A percentile compares a stretch with the other conserved stretches of the same genome.
Conservation (phyloP, 768 basidiomycete genomes). For the Serendipita sp. region DNA sequence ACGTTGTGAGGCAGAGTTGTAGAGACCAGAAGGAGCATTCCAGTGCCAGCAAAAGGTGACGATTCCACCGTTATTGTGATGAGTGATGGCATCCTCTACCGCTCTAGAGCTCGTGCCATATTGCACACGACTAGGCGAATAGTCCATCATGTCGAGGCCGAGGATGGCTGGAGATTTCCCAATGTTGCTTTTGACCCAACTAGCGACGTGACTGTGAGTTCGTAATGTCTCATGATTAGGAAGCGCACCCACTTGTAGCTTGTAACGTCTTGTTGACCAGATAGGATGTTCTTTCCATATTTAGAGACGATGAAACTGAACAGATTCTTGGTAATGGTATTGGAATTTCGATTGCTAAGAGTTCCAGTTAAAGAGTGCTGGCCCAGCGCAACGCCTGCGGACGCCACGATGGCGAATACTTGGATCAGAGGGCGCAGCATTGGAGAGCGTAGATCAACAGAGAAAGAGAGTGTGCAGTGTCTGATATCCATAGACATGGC, state of each 20-base stretch:
- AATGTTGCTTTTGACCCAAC: constrained; percentile 8
- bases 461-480: no score
- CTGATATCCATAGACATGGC: no score
- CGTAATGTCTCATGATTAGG: neutral
- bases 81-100: constrained; percentile 9
- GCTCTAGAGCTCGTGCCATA: constrained; percentile 1
- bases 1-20: neutral
- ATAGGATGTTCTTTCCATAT: constrained; percentile 9
- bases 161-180: constrained; percentile 9
- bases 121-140: constrained; percentile 6
- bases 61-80: constrained; percentile 7
- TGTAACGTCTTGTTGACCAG: constrained; percentile 8
- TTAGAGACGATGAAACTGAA: neutral
- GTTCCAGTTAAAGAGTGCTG: no score
- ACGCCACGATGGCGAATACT: no score
- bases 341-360: neutral
- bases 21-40: constrained; percentile 8
- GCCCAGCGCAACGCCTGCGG: no score
- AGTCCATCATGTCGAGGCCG: constrained; percentile 12
- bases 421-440: no score
- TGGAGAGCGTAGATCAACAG: no score
- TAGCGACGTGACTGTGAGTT: neutral
- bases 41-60: constrained; percentile 10
- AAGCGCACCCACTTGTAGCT: neutral
- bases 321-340: neutral